Percentiles rank a stretch among this genome's conserved stretches.
Conservation (phyloP, 2,329 filamentous ascomycete species). For the Beauveria medogensis region DNA sequence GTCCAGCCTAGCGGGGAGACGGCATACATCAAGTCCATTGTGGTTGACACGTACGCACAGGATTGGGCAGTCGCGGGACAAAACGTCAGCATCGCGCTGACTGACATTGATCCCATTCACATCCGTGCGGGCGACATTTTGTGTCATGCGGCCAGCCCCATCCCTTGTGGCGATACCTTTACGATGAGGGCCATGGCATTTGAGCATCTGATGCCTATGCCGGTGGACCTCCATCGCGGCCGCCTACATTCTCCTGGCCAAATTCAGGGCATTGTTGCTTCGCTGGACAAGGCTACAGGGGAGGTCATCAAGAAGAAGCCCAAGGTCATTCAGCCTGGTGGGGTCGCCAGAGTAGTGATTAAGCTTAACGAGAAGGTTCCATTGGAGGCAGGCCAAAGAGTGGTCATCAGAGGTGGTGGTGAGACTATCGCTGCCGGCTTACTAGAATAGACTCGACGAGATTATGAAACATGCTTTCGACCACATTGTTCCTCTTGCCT, state of each 20-base stretch:
- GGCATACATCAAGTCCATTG: conserved; percentile 72
- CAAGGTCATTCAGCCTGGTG: conserved; percentile 71
- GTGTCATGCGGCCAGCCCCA: conserved; percentile 60
- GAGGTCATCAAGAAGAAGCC: conserved; percentile 74
- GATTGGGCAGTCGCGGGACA: conserved; percentile 94
- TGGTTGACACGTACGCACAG: conserved; percentile 61
- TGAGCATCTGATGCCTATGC: conserved; percentile 81
- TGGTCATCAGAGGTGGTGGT: conserved; percentile 74
- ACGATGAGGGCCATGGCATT: conserved; percentile 82
- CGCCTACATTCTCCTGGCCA: conserved; percentile 70
- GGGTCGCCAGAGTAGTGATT: conserved; percentile 68
- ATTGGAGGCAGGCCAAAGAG: conserved; percentile 68
- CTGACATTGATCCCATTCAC: conserved; percentile 76
- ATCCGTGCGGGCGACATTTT: conserved; percentile 79
- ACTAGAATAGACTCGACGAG: conserved; percentile 48
- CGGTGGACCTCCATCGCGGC: conserved; percentile 81
- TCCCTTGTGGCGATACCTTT: conserved; percentile 64
- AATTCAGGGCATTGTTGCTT: conserved; percentile 62
- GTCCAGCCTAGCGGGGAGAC: conserved; percentile 76
- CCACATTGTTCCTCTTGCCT: not conserved
- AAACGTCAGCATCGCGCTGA: conserved; percentile 75
- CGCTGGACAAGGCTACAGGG: conserved; percentile 72
- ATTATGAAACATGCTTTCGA: conserved; percentile 5
- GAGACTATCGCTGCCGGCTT: conserved; percentile 83
- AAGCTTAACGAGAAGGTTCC: conserved; percentile 68